These are phyloP conservation scores for Hippophae rhamnoides DNA, from an alignment of 306 rosid species.

Conservation along the genomic window DNA sequence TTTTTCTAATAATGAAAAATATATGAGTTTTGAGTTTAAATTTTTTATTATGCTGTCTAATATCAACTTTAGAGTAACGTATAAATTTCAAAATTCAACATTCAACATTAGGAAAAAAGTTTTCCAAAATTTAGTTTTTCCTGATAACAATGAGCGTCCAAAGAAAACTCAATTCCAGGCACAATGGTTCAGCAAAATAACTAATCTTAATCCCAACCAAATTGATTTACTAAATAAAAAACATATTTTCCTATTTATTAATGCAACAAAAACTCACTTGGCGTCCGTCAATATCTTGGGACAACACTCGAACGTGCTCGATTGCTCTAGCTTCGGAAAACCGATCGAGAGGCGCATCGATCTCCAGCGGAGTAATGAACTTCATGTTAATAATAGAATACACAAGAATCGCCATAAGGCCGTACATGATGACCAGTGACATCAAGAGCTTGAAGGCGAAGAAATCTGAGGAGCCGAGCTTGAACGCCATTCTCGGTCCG, in stretches of 20 bases:
- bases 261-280: slow-evolving; percentile 39
- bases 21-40: no score
- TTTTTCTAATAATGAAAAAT: no score
- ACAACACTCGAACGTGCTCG: slow-evolving; percentile 58
- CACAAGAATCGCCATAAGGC: slow-evolving; percentile 49
- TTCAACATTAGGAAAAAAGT: no score
- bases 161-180: background rate
- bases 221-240: background rate
- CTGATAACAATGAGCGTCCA: background rate
- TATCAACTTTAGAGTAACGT: no score
- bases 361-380: slow-evolving; percentile 56
- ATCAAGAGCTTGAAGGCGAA: slow-evolving; percentile 58
- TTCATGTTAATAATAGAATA: slow-evolving; percentile 64
- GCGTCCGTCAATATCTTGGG: slow-evolving; percentile 87
- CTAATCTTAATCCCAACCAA: background rate
- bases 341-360: slow-evolving; percentile 68
- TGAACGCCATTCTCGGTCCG: slow-evolving; percentile 33
- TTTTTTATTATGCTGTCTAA: no score
- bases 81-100: no score
- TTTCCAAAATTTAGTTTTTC: no score
- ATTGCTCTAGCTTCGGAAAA: slow-evolving; percentile 87
- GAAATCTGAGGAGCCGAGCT: slow-evolving; percentile 45
- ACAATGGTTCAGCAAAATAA: background rate
- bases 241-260: background rate
- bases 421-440: slow-evolving; percentile 41